Evolutionary conservation across 2,329 filamentous ascomycete species (phyloP).

Genomic region (Calonectria naviculata): DNA sequence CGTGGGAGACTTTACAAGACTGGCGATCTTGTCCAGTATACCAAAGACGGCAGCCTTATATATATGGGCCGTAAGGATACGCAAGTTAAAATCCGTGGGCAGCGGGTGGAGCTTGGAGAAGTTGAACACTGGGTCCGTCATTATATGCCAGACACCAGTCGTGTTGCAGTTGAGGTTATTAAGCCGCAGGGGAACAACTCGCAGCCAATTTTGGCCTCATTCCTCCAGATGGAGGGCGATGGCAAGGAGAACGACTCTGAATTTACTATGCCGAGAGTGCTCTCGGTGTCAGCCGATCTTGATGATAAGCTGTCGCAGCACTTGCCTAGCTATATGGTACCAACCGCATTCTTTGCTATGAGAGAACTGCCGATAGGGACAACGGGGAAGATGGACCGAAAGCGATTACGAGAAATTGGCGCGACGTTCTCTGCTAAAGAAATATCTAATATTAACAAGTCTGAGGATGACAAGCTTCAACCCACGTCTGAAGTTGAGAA

Average conservation of each 20-base stretch:
- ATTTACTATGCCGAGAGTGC: not conserved
- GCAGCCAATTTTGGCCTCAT: not conserved
- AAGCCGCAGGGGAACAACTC: not conserved
- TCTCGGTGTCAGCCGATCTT: not conserved
- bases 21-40: conserved; percentile 57
- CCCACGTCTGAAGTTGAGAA: not conserved
- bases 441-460: not conserved
- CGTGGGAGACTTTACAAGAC: conserved; percentile 53
- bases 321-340: conserved; percentile 34
- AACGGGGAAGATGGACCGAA: conserved; percentile 30
- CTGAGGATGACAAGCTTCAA: not conserved
- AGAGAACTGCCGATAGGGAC: conserved; percentile 24
- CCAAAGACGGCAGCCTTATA: conserved; percentile 51
- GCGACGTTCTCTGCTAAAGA: conserved; percentile 37
- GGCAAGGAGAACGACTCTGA: not conserved
- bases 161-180: not conserved
- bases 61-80: conserved; percentile 39
- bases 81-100: conserved; percentile 26
- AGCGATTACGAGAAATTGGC: not conserved
- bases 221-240: not conserved
- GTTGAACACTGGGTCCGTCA: conserved; percentile 9
- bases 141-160: not conserved
- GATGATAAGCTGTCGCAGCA: conserved; percentile 2
- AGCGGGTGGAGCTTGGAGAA: conserved; percentile 23
- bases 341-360: conserved; percentile 25